Base-by-base conservation (phyloP, 352 stramenopile genomes). In the Globisporangium mamillatum region DNA sequence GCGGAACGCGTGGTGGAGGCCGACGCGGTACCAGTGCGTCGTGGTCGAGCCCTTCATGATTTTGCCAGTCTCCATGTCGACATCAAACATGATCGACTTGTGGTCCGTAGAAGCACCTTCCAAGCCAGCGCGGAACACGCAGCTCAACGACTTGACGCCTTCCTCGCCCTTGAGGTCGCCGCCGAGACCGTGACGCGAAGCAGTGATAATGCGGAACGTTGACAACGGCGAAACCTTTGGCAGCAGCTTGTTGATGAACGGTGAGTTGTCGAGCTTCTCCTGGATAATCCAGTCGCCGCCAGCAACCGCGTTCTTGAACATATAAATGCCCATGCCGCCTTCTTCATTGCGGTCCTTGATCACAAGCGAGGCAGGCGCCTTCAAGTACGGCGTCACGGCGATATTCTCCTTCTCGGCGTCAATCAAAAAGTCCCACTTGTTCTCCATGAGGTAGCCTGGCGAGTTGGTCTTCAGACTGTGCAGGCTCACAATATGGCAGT, bases 311-410 rank as follows among this genome's bases (percentile, higher is more conserved):
- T 99, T 99, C 69, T 97, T 95, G 76, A 98, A 99, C 68, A 99
- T 99, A 75, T 93, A 93, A 70, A 99, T 98, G 59, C 97, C 97
- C 85, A 99, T 93, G 48, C 97, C 97, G 22, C 97, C 97, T 75
- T 99, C 96, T 73, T 99, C 97, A 68, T 99, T 99, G 41, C 96
- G 93, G 78, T 99, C 94, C 77, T 99, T 99, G 62, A 98, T 86
- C 7, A 99, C 97, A 41, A 99, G 87, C 59, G 84, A 91, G 22
- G 85, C 89, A 5, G 88, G 86, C 16, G 85, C 76, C 66, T 97
- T 92, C 46, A 99, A 78, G 79, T 96, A 98, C 9, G 97, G 97
- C 44, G 92, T 97, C 41, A 99, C 86, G 5, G 97, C 95, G 32
- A 99, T 97, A 48, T 80, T 84, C 46, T 89, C 72, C 69, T 97